Evolutionary conservation across 805 yeast species (phyloP).

Genomic region (Groenewaldozyma salmanticensis): DNA sequence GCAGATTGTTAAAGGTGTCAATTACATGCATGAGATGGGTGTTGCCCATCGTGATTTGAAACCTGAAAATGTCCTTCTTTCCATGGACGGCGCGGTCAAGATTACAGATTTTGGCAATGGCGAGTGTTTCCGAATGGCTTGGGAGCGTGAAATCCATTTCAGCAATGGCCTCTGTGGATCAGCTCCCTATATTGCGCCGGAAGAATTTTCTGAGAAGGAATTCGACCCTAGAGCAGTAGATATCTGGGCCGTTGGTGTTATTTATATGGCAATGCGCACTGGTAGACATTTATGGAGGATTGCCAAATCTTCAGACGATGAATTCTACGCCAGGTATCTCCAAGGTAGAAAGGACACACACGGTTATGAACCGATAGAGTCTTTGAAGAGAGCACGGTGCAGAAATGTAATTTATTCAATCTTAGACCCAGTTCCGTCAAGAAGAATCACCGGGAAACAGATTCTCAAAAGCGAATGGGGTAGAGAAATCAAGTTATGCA

Average conservation of each 20-base stretch:
- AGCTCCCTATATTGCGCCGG: slow-evolving; percentile 88
- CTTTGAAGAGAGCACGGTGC: slow-evolving; percentile 74
- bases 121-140: slow-evolving; percentile 78
- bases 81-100: slow-evolving; percentile 53
- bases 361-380: slow-evolving; percentile 88
- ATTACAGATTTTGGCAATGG: slow-evolving; percentile 85
- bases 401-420: slow-evolving; percentile 87
- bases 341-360: slow-evolving; percentile 66
- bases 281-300: slow-evolving; percentile 88
- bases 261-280: slow-evolving; percentile 70
- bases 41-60: slow-evolving; percentile 89
- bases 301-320: slow-evolving; percentile 65
- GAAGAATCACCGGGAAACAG: slow-evolving; percentile 81
- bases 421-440: slow-evolving; percentile 75
- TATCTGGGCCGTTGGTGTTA: slow-evolving; percentile 79
- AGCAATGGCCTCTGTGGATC: slow-evolving; percentile 71
- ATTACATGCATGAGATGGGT: slow-evolving; percentile 80
- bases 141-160: slow-evolving; percentile 64
- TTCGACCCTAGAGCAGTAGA: slow-evolving; percentile 76
- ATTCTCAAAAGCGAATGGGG: slow-evolving; percentile 92
- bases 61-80: slow-evolving; percentile 74
- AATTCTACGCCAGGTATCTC: slow-evolving; percentile 64
- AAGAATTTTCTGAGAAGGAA: slow-evolving; percentile 47
- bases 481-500: slow-evolving; percentile 70
- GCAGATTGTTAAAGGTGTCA: slow-evolving; percentile 71